phyloP scores from a whole-genome alignment of 129 eudicot species.

The Deinandra increscens region DNA sequence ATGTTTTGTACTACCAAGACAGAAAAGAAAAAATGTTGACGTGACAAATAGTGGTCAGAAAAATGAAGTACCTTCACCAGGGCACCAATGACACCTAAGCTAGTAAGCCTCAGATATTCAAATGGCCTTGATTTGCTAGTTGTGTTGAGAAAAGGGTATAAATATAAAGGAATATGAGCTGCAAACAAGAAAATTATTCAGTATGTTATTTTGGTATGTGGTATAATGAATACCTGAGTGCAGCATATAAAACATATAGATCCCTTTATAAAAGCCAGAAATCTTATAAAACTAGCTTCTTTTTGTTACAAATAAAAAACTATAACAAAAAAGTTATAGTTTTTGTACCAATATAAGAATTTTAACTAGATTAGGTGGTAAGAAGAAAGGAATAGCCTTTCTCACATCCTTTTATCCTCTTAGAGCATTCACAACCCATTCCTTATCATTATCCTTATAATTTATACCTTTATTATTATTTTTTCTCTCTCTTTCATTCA shows the following conservation, averaged over 20 bases:
- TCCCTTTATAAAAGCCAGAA: not conserved
- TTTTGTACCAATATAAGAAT: not conserved
- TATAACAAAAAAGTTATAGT: too few species aligned
- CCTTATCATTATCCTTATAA: too few species aligned
- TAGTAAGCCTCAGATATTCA: constrained; percentile 25
- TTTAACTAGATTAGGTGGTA: not conserved
- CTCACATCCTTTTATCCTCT: not conserved
- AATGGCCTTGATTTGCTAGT: constrained; percentile 18
- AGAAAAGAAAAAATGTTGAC: not conserved
- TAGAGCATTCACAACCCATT: too few species aligned
- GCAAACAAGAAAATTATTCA: not conserved
- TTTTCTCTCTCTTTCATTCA: too few species aligned
- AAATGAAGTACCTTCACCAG: constrained; percentile 17
- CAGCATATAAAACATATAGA: not conserved
- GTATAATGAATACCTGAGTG: not conserved
- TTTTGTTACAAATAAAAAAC: not conserved
- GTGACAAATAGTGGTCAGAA: not conserved
- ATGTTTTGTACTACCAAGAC: not conserved
- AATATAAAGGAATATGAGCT: constrained; percentile 17
- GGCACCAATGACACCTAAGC: constrained; percentile 26
- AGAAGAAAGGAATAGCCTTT: not conserved
- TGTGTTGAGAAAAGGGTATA: constrained; percentile 21
- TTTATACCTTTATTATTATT: too few species aligned
- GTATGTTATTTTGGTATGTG: not conserved
- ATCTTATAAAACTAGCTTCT: not conserved